phyloP scores from a whole-genome alignment of 108 stramenopile genomes.

The Conticribra guillardii region DNA sequence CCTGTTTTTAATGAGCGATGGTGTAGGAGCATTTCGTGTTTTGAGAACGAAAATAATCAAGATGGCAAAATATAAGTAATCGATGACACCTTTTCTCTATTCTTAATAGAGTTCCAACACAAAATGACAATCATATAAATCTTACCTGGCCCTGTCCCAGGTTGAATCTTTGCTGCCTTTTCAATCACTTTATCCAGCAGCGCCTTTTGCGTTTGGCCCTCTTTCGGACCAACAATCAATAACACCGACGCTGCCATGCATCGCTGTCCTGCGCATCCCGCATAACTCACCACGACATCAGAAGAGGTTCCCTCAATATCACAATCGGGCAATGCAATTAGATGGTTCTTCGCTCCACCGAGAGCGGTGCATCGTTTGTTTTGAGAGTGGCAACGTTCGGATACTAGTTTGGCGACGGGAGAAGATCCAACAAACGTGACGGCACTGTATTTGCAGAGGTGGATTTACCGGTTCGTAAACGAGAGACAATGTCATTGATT shows the following conservation, averaged over 20 bases:
- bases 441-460: no score
- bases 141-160: slow-evolving; percentile 74
- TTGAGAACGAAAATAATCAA: no score
- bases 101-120: background rate
- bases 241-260: slow-evolving; percentile 97
- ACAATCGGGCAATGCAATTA: slow-evolving; percentile 93
- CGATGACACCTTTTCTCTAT: no score
- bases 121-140: background rate
- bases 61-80: no score
- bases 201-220: slow-evolving; percentile 42
- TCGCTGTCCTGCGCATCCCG: slow-evolving; percentile 90
- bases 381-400: slow-evolving; percentile 67
- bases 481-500: no score
- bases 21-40: no score
- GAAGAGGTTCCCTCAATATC: slow-evolving; percentile 81
- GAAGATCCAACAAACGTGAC: slow-evolving; percentile 95
- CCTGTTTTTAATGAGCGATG: no score
- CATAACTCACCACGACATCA: slow-evolving; percentile 92
- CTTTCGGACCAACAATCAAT: slow-evolving; percentile 73
- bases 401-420: slow-evolving; percentile 85
- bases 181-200: slow-evolving; percentile 69
- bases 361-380: slow-evolving; percentile 93
- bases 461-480: no score
- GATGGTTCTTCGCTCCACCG: slow-evolving; percentile 98
- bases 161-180: slow-evolving; percentile 74